Evolutionary conservation across 2,329 filamentous ascomycete species (phyloP).

Genomic region (Stenocarpella maydis): DNA sequence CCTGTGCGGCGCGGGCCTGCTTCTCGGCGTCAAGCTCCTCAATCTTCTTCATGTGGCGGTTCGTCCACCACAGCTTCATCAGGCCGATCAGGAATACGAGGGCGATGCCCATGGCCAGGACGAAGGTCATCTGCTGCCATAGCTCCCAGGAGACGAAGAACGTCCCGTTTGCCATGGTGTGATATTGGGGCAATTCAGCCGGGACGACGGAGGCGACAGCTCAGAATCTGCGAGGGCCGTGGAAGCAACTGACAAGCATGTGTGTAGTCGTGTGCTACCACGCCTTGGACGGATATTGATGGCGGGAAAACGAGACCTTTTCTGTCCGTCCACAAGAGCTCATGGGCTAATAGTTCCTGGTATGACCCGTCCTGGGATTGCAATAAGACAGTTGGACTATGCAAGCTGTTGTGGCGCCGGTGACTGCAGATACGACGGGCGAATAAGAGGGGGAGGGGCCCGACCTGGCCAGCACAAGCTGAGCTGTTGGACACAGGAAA

Average conservation of each 20-base stretch:
- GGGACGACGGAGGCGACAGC: neutral
- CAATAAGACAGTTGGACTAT: conserved; percentile 4
- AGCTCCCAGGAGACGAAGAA: conserved; percentile 78
- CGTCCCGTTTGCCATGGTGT: conserved; percentile 47
- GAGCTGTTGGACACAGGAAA: neutral
- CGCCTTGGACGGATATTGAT: neutral
- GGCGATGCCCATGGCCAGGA: conserved; percentile 75
- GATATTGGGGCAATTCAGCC: neutral
- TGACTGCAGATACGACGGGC: conserved; percentile 34
- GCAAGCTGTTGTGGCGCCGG: conserved; percentile 18
- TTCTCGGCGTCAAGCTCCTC: conserved; percentile 74
- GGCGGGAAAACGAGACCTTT: neutral
- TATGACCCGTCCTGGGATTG: neutral
- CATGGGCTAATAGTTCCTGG: neutral
- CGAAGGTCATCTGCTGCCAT: conserved; percentile 92
- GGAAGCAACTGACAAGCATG: neutral
- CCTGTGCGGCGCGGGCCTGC: conserved; percentile 59
- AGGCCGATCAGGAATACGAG: conserved; percentile 74
- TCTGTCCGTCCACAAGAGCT: neutral
- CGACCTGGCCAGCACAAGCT: neutral
- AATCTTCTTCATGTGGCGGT: conserved; percentile 63
- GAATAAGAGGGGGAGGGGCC: conserved; percentile 2
- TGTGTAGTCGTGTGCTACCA: conserved; percentile 9
- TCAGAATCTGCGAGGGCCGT: neutral
- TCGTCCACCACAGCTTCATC: conserved; percentile 71